Conservation (phyloP, 208 protist genomes). For the Wallacemonas sp. region DNA sequence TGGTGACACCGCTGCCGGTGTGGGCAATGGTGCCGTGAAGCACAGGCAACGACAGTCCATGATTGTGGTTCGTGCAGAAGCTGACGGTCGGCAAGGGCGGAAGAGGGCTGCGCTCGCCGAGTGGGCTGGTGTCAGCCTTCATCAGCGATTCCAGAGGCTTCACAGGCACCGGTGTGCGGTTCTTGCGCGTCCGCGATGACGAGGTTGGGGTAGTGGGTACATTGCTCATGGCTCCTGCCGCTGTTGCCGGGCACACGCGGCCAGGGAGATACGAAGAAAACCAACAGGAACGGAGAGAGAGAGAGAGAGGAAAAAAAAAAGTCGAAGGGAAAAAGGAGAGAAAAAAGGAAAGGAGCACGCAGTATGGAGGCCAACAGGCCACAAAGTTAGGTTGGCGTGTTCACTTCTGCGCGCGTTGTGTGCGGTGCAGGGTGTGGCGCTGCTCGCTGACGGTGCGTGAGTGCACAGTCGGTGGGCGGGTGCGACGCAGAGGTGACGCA, state of each 20-base stretch:
- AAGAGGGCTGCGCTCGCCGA: neutral
- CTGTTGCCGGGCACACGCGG: neutral
- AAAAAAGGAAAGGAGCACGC: neutral
- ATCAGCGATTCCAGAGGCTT: neutral
- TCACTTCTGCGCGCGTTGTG: no score
- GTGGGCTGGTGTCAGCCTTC: neutral
- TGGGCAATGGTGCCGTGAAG: neutral
- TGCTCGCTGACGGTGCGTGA: no score
- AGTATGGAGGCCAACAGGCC: no score
- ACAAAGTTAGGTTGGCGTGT: no score
- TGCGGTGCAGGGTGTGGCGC: no score
- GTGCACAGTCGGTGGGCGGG: no score
- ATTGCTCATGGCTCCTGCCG: neutral
- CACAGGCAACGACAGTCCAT: neutral
- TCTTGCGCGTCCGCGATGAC: neutral
- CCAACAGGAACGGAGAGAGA: neutral
- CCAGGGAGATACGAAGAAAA: conserved; percentile 2
- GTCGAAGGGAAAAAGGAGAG: neutral
- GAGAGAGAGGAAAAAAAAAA: conserved; percentile 23
- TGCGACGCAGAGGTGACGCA: no score
- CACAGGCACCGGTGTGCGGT: neutral
- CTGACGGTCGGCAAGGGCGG: conserved; percentile 3
- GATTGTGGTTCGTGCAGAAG: neutral
- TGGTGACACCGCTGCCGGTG: neutral
- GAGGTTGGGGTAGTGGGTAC: neutral